Evolutionary conservation across 192 early-diverging fungal genomes (phyloP).

Genomic region (Umbelopsis sp.): DNA sequence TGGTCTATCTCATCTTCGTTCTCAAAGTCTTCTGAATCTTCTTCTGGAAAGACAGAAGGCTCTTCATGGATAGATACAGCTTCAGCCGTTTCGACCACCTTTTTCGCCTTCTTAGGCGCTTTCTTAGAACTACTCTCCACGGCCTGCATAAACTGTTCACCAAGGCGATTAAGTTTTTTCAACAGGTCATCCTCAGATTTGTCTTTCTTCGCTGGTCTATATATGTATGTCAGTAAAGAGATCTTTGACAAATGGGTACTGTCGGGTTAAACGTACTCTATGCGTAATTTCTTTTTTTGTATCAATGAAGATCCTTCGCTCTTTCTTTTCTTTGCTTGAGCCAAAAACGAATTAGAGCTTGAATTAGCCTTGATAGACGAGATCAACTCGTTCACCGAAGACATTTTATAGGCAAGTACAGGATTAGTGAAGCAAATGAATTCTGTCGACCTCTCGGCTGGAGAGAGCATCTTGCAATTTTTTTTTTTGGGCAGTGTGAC

Average conservation of each 20-base stretch:
- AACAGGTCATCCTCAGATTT: not conserved
- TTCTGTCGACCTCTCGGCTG: not conserved
- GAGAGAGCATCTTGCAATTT: not conserved
- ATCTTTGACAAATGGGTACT: not conserved
- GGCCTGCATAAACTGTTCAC: slow-evolving; percentile 1
- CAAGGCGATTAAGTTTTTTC: not conserved
- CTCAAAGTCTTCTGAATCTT: not conserved
- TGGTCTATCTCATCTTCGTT: slow-evolving; percentile 7
- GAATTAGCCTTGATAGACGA: slow-evolving; percentile 11
- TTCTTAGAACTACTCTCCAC: not conserved
- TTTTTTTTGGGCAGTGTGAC: not conserved
- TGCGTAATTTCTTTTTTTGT: not conserved
- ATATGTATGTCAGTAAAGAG: not conserved
- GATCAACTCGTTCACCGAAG: slow-evolving; percentile 1
- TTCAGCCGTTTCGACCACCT: not conserved
- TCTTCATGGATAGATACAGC: not conserved
- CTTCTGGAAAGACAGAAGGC: not conserved
- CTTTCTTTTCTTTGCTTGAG: slow-evolving; percentile 8
- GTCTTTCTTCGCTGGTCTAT: not conserved
- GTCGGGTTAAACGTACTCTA: not conserved
- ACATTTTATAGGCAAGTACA: not conserved
- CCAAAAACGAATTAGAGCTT: not conserved
- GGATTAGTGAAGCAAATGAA: not conserved
- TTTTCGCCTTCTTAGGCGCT: not conserved
- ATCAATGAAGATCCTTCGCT: not conserved